Evolutionary conservation across 495 filamentous ascomycete genomes (phyloP), one percentile per base, ranked within the genome.

Genomic region (Haplographium delicatum): DNA sequence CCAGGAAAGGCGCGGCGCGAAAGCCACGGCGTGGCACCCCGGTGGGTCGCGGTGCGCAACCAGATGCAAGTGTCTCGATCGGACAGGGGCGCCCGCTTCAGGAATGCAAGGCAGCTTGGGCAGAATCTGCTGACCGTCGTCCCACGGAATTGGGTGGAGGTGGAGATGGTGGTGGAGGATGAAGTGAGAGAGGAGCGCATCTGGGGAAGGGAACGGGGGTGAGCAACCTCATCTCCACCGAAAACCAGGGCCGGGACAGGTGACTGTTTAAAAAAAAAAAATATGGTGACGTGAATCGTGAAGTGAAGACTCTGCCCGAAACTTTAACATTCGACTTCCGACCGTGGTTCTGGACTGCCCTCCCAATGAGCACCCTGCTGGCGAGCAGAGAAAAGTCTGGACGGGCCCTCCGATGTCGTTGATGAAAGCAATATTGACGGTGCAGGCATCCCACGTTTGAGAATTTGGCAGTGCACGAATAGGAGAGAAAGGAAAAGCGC

Each of bases 381-480:
- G n/a, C n/a, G 28, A 6, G 13, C 6, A 6, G 13, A 31, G 28
- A 31, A 31, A n/a, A 8, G 13, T 44, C 15, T 16, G 46, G 10
- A 24, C 8, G n/a, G n/a, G 45, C n/a, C 10, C 10, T 38, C 46
- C 46, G 34, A 44, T 44, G 42, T 31, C 42, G 42, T 44, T 31
- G 42, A 9, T 15, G 26, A 16, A 44, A 5, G 13, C 20, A n/a
- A 28, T 44, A 44, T 26, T 44, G 40, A 3, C 3, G 26, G n/a
- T 33, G 25, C 47, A 50, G 31, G 33, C 19, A 39, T 39, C 46
- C 44, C 44, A 47, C 44, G 44, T 34, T 34, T 34, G 30, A 47
- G 35, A 47, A 20, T 23, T 22, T 30, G 0, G 26, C 35, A 24
- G 16, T 43, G 39, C 10, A 11, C 39, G 38, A 44, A 35, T 35